phyloP scores from a whole-genome alignment of 2,329 filamentous ascomycete genomes.

The Aspergillus quadricinctus region DNA sequence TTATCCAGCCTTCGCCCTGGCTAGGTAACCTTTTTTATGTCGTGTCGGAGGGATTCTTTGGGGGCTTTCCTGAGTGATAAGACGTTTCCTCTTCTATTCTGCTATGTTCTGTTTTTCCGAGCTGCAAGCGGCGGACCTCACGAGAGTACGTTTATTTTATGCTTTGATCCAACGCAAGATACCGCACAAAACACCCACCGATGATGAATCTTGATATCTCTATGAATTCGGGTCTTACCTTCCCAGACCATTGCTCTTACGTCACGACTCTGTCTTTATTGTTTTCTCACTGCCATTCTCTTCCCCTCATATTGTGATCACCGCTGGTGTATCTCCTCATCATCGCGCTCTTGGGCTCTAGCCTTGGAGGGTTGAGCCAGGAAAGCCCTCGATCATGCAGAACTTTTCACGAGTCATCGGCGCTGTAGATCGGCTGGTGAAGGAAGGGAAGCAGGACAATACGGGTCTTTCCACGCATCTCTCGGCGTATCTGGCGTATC shows the following conservation, averaged over 20 bases:
- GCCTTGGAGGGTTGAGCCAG: not conserved
- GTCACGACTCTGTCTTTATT: constrained; percentile 4
- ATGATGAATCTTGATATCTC: constrained; percentile 29
- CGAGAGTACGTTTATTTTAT: constrained; percentile 29
- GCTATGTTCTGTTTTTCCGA: constrained; percentile 1
- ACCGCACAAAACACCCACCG: constrained; percentile 33
- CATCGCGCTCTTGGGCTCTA: not conserved
- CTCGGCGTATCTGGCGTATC: constrained; percentile 25
- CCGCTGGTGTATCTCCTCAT: not conserved
- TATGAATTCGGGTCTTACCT: constrained; percentile 8
- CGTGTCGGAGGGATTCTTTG: constrained; percentile 9
- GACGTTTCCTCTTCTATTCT: constrained; percentile 7
- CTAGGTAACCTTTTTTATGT: constrained; percentile 8
- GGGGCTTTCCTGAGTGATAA: constrained; percentile 11
- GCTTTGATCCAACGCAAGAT: constrained; percentile 30
- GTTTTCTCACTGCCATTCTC: constrained; percentile 1
- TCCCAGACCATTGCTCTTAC: constrained; percentile 1
- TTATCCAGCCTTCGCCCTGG: constrained; percentile 1
- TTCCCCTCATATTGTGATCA: not conserved
- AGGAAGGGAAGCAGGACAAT: constrained; percentile 2
- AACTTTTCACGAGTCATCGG: not conserved
- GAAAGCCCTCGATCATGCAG: not conserved
- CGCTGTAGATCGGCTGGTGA: not conserved
- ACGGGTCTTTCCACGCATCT: constrained; percentile 16
- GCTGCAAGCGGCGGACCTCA: constrained; percentile 21